Percentiles rank a stretch among this genome's conserved stretches.
Conservation (phyloP, 2,329 filamentous ascomycete species). For the Phoma herbarum region DNA sequence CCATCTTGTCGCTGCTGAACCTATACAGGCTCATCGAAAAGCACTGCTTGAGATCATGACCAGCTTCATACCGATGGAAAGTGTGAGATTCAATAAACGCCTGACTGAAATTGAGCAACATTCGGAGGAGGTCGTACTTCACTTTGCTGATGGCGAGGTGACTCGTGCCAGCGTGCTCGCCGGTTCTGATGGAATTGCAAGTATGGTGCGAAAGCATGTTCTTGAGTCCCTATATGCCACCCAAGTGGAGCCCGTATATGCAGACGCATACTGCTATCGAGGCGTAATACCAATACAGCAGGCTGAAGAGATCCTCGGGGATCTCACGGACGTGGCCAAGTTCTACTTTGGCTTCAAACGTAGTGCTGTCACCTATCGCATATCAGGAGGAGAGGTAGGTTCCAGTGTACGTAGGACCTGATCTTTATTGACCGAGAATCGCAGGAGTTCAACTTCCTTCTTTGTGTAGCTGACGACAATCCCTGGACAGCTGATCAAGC, state of each 20-base stretch:
- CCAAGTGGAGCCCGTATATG: conserved; percentile 35
- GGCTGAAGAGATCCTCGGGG: conserved; percentile 51
- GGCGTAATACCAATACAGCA: conserved; percentile 47
- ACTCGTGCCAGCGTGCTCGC: conserved; percentile 49
- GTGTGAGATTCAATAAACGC: conserved; percentile 42
- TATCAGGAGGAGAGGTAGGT: conserved; percentile 29
- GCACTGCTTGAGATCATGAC: conserved; percentile 58
- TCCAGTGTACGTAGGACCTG: neutral
- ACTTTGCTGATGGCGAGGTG: conserved; percentile 50
- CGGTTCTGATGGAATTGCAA: conserved; percentile 60
- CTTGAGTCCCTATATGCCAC: conserved; percentile 28
- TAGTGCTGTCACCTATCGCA: conserved; percentile 37
- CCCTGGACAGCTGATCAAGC: conserved; percentile 11
- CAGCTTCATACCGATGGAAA: conserved; percentile 52
- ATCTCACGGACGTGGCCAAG: conserved; percentile 41
- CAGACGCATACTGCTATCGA: conserved; percentile 40
- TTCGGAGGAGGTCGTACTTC: conserved; percentile 48
- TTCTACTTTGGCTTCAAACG: conserved; percentile 37
- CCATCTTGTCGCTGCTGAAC: neutral
- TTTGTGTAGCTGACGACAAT: conserved; percentile 1
- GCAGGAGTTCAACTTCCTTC: conserved; percentile 17
- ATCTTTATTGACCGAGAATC: conserved; percentile 8
- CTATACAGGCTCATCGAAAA: conserved; percentile 50
- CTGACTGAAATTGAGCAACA: conserved; percentile 43
- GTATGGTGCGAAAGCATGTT: conserved; percentile 32